Base-by-base conservation (phyloP, 805 yeast genomes). In the Cyberlindnera misumaiensis region DNA sequence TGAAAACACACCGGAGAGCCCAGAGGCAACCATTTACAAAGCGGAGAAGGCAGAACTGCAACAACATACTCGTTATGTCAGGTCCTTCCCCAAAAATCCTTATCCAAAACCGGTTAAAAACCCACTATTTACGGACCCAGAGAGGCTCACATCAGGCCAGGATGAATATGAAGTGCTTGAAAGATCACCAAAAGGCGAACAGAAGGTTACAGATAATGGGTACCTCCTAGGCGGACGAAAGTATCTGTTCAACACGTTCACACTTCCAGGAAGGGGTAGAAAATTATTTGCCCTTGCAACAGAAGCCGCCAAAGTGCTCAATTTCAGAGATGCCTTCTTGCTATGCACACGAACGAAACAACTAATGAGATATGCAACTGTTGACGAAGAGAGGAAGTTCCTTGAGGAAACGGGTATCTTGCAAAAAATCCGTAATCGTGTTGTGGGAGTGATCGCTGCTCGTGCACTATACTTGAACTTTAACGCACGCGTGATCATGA, bases 251-350 rank as follows among this genome's bases (percentile, higher is more conserved):
- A 52, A 60, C 12, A 62, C 68, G 1, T 72, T 73, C 44, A 60
- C 57, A 4, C 44, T 70, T 8, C 67, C 72, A 5, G 56, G 58
- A 0, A 55, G 55, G 17, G 67, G 68, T n/a, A 44, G 51, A 29
- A 59, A 52, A 34, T 49, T 61, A 26, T 72, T 58, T 42, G 68
- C 64, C 42, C 40, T 72, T 56, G 64, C 70, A 39, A 55, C 61
- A 20, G 62, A 65, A 47, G 52, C 61, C 42, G 68, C 71, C 33
- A 60, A 73, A 43, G 53, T 60, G 17, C 53, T 74, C 35, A 54
- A 61, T 30, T 60, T 65, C 52, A 59, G 73, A 39, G 81, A 75
- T 47, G 70, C 76, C 29, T 77, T 74, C 49, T 58, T 76, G 3
- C 62, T 81, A 44, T 70, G 77, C 47, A 58, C 63, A 36, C 53